These are phyloP conservation scores for Porodaedalea pini DNA, from an alignment of 1,284 basidiomycete genomes.

Conservation along the genomic window DNA sequence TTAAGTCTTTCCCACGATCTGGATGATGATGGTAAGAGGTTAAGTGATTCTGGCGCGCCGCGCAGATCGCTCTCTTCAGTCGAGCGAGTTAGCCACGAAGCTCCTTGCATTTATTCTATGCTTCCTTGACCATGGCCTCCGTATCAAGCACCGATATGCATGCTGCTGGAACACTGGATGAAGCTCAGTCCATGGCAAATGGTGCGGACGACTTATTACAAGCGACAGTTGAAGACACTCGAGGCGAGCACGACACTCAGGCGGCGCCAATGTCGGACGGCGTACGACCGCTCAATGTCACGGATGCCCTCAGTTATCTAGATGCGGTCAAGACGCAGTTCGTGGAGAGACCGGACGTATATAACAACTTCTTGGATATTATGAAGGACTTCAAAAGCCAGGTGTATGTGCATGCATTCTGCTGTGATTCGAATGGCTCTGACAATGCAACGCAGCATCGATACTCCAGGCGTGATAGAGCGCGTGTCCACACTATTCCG, in stretches of 20 bases:
- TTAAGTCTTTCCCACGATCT: no score
- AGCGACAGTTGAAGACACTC: not conserved
- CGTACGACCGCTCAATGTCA: constrained; percentile 15
- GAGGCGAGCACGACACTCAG: not conserved
- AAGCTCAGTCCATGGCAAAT: not conserved
- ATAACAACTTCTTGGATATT: constrained; percentile 96
- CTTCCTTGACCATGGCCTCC: no score
- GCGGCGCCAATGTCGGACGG: not conserved
- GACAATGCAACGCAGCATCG: constrained; percentile 62
- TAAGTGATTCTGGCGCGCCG: no score
- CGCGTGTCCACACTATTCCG: constrained; percentile 95
- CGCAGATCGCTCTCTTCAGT: no score
- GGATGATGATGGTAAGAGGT: no score
- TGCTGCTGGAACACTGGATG: not conserved
- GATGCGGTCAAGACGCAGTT: constrained; percentile 97
- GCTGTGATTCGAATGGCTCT: constrained; percentile 11
- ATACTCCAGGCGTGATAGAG: constrained; percentile 98
- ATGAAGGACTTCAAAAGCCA: constrained; percentile 99
- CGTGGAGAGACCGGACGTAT: constrained; percentile 89
- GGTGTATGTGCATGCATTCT: constrained; percentile 55
- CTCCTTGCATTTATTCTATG: no score
- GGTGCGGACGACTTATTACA: not conserved
- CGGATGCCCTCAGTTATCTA: constrained; percentile 94
- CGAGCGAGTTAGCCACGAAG: no score
- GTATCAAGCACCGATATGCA: not conserved